Evolutionary conservation across 1,139 yeast genomes (phyloP), one percentile per base, ranked within the genome.

Genomic region (Suhomyces yuchorum): DNA sequence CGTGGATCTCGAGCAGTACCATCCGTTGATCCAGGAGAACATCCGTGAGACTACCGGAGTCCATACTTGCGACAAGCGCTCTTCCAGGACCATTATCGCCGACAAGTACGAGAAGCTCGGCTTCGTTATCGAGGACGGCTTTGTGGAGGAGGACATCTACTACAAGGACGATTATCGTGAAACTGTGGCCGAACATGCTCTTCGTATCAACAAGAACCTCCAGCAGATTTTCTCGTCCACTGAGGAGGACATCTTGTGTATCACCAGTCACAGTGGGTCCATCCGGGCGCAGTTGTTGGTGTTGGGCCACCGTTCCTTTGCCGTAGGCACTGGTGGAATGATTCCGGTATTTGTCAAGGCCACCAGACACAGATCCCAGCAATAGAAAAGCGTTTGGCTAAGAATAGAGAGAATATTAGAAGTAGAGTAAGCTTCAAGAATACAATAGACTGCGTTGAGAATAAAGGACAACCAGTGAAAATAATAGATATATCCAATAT

Each of bases 311-410:
- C 58, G 78, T 36, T 59, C 68, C 22, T 73, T 73, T 60, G 69
- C 72, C 3, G 69, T 73, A 23, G 77, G 76, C 8, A 73, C 78
- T 5, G 78, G 78, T 11, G 78, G 78, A 6, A 65, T 73, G 67
- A 67, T 73, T 33, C 78, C 78, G 0, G 77, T 73, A 11, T 65
- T 71, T 50, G 77, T 73, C 1, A 68, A 68, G 51, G 78, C 67
- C 5, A 56, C 59, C 6, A 37, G 30, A 23, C 39, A 42, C 23
- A 37, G 18, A 3, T 17, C 40, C 6, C 15, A 49, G 40, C 41
- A 51, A 43, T 18, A 43, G 20, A 12, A n/a, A n/a, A 19, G 3
- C 17, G 11, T 9, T 8, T 3, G 11, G 9, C 14, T 14, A 4
- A n/a, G 22, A 19, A 3, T 3, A 19, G 23, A 34, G 8, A 19